Percentiles rank a stretch among this genome's conserved stretches.
Evolutionary conservation across 371 early-diverging fungal genomes (phyloP).

Genomic region (Smittium culicis): DNA sequence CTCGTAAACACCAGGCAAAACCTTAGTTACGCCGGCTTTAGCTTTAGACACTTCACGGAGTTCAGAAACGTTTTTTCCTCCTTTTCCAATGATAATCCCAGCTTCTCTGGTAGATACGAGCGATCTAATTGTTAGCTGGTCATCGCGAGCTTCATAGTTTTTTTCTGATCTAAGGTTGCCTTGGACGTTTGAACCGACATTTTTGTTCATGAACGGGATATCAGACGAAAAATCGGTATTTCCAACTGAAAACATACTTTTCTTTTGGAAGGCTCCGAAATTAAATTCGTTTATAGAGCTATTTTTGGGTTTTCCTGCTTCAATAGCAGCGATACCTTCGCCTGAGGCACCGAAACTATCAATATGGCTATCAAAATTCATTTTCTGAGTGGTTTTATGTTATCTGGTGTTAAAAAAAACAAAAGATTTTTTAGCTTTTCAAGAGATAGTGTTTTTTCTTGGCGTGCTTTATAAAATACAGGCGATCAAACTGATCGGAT

Average conservation of each 20-base stretch:
- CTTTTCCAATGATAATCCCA: constrained; percentile 84
- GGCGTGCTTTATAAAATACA: too few relatives aligned
- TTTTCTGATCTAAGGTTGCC: background rate
- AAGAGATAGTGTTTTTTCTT: too few relatives aligned
- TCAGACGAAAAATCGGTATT: background rate
- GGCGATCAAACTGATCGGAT: too few relatives aligned
- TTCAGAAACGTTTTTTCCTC: constrained; percentile 70
- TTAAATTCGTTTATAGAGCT: background rate
- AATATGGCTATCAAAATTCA: too few relatives aligned
- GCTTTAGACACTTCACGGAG: constrained; percentile 66
- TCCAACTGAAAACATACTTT: background rate
- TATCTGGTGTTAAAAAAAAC: too few relatives aligned
- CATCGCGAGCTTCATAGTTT: too few relatives aligned
- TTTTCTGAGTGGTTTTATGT: too few relatives aligned
- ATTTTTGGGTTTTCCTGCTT: background rate
- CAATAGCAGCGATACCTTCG: background rate
- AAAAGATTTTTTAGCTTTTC: too few relatives aligned
- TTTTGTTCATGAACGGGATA: background rate
- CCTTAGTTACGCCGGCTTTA: constrained; percentile 73
- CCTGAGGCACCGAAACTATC: background rate
- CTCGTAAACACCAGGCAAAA: constrained; percentile 66
- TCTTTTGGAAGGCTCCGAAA: background rate
- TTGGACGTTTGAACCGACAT: background rate
- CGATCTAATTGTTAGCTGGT: constrained; percentile 58
- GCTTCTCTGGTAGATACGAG: constrained; percentile 81